Conservation (phyloP, 2,329 filamentous ascomycete genomes). For the Dactylella cylindrospora region DNA sequence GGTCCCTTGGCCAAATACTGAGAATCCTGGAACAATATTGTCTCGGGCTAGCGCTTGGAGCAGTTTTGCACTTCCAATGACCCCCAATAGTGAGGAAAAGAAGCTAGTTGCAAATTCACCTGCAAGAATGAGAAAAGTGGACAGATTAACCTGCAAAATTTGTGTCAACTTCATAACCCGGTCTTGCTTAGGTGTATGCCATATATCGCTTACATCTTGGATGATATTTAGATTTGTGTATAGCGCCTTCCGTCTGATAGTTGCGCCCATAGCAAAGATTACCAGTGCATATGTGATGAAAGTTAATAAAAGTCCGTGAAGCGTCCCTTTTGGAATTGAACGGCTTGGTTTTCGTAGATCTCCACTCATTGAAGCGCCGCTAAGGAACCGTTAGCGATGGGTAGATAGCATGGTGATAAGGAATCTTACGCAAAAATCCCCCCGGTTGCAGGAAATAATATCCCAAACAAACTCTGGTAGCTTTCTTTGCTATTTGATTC, state of each 20-base stretch:
- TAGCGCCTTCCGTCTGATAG: constrained; percentile 72
- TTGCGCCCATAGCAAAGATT: constrained; percentile 74
- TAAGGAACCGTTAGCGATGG: not conserved
- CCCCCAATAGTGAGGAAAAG: constrained; percentile 83
- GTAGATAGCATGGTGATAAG: not conserved
- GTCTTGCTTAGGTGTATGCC: not conserved
- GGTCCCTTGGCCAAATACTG: constrained; percentile 72
- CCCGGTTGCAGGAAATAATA: constrained; percentile 74
- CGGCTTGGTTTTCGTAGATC: constrained; percentile 80
- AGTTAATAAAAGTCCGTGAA: constrained; percentile 74
- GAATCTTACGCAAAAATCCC: constrained; percentile 59
- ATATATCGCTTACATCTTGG: constrained; percentile 61
- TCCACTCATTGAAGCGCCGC: constrained; percentile 84
- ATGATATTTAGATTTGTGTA: constrained; percentile 76
- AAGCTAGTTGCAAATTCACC: constrained; percentile 81
- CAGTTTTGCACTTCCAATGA: constrained; percentile 81
- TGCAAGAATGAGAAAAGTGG: constrained; percentile 69
- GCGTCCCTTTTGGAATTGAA: constrained; percentile 79
- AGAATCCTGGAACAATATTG: constrained; percentile 73
- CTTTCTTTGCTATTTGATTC: constrained; percentile 65
- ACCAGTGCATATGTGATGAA: constrained; percentile 75
- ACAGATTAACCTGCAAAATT: constrained; percentile 70
- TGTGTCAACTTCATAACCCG: too few relatives aligned
- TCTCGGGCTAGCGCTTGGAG: constrained; percentile 81
- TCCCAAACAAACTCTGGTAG: constrained; percentile 81